Conservation (phyloP, 345 rosid species). For the Citrus inodora region DNA sequence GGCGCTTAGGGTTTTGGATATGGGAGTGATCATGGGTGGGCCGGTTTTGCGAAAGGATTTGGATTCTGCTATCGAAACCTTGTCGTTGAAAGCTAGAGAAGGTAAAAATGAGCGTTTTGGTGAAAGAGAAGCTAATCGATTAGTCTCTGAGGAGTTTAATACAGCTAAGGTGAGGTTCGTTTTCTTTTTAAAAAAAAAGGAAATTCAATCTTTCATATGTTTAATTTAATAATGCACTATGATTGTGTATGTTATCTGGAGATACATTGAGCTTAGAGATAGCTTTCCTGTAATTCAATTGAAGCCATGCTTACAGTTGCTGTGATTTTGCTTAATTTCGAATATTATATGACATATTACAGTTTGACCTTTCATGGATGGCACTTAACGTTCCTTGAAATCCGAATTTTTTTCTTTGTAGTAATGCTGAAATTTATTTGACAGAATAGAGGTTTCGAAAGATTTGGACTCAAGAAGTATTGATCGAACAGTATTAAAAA, state of each 20-base stretch:
- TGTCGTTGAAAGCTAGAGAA: slow-evolving; percentile 43
- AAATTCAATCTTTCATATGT: background rate
- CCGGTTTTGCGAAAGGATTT: slow-evolving; percentile 67
- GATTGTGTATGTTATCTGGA: no score
- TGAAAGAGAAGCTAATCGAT: slow-evolving; percentile 15
- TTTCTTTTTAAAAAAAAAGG: background rate
- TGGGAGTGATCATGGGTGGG: slow-evolving; percentile 99
- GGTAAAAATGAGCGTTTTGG: slow-evolving; percentile 23
- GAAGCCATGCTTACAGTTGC: no score
- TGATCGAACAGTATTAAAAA: background rate
- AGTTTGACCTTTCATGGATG: background rate
- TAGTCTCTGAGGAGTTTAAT: slow-evolving; percentile 52
- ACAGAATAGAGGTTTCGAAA: no score
- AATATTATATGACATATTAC: background rate
- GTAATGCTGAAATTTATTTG: background rate
- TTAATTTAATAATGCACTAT: background rate
- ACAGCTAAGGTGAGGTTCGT: slow-evolving; percentile 56
- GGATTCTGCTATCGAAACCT: slow-evolving; percentile 47
- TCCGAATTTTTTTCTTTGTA: no score
- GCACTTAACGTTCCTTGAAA: background rate
- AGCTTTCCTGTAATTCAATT: no score
- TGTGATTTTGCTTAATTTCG: no score
- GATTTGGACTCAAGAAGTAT: background rate
- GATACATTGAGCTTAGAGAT: no score
- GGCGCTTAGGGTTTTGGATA: slow-evolving; percentile 76